Base-by-base conservation (phyloP, 1,284 basidiomycete species). In the Sphaerobolus stellatus region DNA sequence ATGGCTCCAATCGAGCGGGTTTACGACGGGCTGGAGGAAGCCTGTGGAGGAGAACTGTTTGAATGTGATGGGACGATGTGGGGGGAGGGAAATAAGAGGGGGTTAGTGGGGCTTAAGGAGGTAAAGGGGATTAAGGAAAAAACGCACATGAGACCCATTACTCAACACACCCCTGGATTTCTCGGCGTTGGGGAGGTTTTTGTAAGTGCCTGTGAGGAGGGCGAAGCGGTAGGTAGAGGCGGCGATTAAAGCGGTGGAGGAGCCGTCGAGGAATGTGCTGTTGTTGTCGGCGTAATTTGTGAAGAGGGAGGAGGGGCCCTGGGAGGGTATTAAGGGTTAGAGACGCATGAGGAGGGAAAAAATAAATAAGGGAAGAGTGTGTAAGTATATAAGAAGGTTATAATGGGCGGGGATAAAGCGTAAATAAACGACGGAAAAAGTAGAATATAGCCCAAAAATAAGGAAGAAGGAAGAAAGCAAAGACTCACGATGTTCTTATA, bases 221-320 rank as follows among this genome's bases (percentile, higher is more conserved):
- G 82, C 80, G 47, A 86, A 73, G 6, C 86, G 80, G 69, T 91
- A 92, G 4, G 90, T 88, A 0, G 88, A 83, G 52, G 84, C 78
- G 0, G 92, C 89, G 50, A 95, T 73, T 31, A 96, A 77, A 0
- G 91, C 84, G 0, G 90, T 85, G 5, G 84, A 84, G 0, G 90
- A 72, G 0, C 86, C 80, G 62, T 96, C 93, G 63, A 82, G 78
- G 64, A 95, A 95, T 43, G 83, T 80, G 5, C 62, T 59, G 1
- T 70, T 56, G 31, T 57, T 62, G 66, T 86, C 81, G 18, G 84
- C 79, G 66, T 95, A 95, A 71, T 95, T 95, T 41, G 77, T 75
- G 65, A 94, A 84, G 5, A 92, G 71, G 30, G 79, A 77, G 8
- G 72, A 77, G 18, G 71, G 61, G 59, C 82, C 75, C 79, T 84